Evolutionary conservation across 2,329 filamentous ascomycete species (phyloP), one percentile per base, ranked within the genome.

Genomic region (Aspergillus texensis): DNA sequence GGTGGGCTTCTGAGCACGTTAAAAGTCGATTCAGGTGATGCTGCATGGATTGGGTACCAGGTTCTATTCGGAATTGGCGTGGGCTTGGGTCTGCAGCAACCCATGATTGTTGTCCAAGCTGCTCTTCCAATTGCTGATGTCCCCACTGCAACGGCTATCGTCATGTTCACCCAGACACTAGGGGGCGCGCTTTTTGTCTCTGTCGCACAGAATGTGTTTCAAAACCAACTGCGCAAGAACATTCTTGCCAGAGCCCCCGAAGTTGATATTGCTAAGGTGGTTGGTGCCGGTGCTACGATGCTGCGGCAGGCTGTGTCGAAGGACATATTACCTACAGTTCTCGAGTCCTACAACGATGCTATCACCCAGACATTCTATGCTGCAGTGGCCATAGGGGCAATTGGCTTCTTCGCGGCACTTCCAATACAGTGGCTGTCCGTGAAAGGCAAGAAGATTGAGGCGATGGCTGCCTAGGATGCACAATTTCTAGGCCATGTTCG

Each of bases 401-500:
- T 79, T 43, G 72, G 71, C 3, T 63, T 77, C 6, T 46, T 80
- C 39, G 75, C 73, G 0, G 73, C 75, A 1, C 63, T 78, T 30
- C 75, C 73, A 36, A 66, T 81, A 14, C 73, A 80, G 64, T 81
- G 79, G 79, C 71, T 77, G 58, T 79, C 74, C 4, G 76, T 81
- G 30, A 80, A 78, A 67, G 75, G 74, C 5, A 76, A 70, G 60
- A 74, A 72, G 34, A 57, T 75, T 50, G 71, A 75, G n/a, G 60
- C 69, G 58, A 41, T 59, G 10, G 53, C 68, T 10, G 69, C 24
- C 11, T 63, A 60, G 45, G 10, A 21, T 8, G 21, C 6, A 48
- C 24, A 28, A 4, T 19, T 41, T 41, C 39, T 41, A 41, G 39
- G 2, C 16, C 6, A n/a, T 41, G 39, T 6, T 19, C 3, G 3